Evolutionary conservation across 2,329 filamentous ascomycete species (phyloP), one percentile per base, ranked within the genome.

Genomic region (Helminthosporium solani): DNA sequence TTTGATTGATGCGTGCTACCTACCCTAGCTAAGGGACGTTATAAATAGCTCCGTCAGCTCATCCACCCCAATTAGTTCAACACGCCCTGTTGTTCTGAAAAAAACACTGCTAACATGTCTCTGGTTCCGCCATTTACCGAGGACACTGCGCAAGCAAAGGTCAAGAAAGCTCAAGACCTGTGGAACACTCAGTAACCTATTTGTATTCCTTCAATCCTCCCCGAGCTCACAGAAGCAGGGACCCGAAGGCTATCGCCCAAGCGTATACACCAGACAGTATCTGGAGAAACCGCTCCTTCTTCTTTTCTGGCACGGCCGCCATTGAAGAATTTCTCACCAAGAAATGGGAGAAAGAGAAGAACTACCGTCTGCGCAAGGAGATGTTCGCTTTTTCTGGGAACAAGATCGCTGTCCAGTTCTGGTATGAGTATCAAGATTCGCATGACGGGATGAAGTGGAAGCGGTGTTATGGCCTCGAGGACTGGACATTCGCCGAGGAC

Each of bases 321-420:
- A 90, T 95, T 49, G 74, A 83, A 40, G 72, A 72, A 2, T 89
- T 92, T 56, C 64, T 95, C 42, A 79, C 78, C 0, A 73, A 80
- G 35, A 95, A 95, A 64, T 95, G 88, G 89, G 70, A 77, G 34
- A 80, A 76, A 16, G 90, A 95, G 67, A 73, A 80, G 34, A 82
- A 77, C 14, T 95, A 95, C 61, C 78, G 79, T 0, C 76, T 95
- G 44, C 80, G 89, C 43, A 95, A 95, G 68, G 90, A 95, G 65
- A 74, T 95, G 1, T 95, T 95, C 68, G 78, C 87, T 1, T 94
- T 90, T 61, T 77, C 73, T 0, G 84, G 84, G 30, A 76, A 92
- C 68, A 86, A 82, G 70, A 92, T 91, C 53, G 89, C 89, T 1
- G 90, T 95, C 18, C 88, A 95, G 64, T 95, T 94, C 67, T 95